Evolutionary conservation across 768 basidiomycete species (phyloP).

Genomic region (Sistotremastrum suecicum): DNA sequence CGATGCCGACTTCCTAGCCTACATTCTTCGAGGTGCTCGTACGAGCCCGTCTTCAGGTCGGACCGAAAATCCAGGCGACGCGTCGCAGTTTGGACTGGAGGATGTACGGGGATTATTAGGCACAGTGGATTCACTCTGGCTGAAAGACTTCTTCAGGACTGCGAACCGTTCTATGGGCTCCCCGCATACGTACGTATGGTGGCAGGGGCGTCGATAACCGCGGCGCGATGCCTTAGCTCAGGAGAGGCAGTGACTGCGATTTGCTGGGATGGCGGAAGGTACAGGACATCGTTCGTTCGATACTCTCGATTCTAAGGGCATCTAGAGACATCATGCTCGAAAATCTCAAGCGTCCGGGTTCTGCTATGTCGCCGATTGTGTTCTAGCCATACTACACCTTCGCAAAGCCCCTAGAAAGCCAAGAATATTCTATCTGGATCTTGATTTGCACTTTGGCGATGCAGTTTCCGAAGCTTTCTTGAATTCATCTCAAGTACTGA

Average conservation of each 20-base stretch:
- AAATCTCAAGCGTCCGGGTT: conserved; percentile 74
- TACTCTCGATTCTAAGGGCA: background rate
- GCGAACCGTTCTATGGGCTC: conserved; percentile 61
- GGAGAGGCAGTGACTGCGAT: conserved; percentile 47
- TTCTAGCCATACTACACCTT: conserved; percentile 52
- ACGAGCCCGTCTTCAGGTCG: conserved; percentile 1
- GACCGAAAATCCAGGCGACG: conserved; percentile 5
- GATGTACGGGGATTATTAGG: conserved; percentile 27
- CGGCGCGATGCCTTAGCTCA: conserved; percentile 42
- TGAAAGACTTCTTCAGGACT: conserved; percentile 41
- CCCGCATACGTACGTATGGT: conserved; percentile 54
- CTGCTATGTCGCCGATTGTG: conserved; percentile 88
- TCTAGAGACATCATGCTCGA: conserved; percentile 63
- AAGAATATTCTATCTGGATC: conserved; percentile 79
- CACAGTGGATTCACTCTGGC: background rate
- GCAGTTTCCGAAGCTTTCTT: conserved; percentile 69
- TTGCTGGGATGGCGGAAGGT: conserved; percentile 89
- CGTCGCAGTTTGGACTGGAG: conserved; percentile 40
- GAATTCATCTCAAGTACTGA: conserved; percentile 34
- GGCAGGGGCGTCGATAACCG: conserved; percentile 69
- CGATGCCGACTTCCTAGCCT: conserved; percentile 54
- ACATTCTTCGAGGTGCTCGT: conserved; percentile 1
- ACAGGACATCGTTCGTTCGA: conserved; percentile 1
- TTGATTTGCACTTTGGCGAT: conserved; percentile 88
- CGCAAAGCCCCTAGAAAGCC: conserved; percentile 20